phyloP scores from a whole-genome alignment of 768 basidiomycete genomes.

The Pleurotus pulmonarius region DNA sequence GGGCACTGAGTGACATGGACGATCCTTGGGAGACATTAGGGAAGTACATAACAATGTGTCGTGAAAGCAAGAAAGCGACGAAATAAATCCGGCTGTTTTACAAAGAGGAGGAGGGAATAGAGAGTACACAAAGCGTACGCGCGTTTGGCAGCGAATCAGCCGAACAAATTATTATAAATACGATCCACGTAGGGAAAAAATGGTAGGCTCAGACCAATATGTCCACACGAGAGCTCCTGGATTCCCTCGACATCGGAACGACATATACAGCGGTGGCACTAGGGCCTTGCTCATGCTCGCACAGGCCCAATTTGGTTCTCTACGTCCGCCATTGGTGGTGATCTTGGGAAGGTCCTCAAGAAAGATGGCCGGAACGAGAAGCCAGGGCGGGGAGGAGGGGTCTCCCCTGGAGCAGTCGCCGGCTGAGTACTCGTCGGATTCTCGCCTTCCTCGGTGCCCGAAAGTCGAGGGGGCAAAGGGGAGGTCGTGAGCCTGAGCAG shows the following conservation, averaged over 20 bases:
- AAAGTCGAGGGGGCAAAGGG: slow-evolving; percentile 38
- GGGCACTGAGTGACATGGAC: no score
- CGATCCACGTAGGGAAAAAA: no score
- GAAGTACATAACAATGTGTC: no score
- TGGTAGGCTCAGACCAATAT: no score
- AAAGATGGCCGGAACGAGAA: slow-evolving; percentile 25
- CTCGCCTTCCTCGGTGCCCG: slow-evolving; percentile 16
- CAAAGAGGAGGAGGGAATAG: no score
- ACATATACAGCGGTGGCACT: not conserved
- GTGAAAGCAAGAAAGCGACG: no score
- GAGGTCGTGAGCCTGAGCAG: slow-evolving; percentile 77
- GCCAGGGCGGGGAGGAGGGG: slow-evolving; percentile 18
- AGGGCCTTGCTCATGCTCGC: slow-evolving; percentile 14
- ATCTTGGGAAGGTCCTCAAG: slow-evolving; percentile 22
- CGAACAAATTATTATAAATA: no score
- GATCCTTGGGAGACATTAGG: no score
- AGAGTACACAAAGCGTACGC: no score
- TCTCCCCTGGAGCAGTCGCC: slow-evolving; percentile 5
- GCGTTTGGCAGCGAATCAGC: no score
- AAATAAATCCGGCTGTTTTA: no score
- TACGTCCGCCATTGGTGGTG: slow-evolving; percentile 20
- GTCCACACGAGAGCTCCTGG: not conserved
- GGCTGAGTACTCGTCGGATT: slow-evolving; percentile 1
- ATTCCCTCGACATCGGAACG: not conserved
- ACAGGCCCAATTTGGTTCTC: slow-evolving; percentile 26